Base-by-base conservation (phyloP, 768 basidiomycete genomes). In the Suillus brevipes region DNA sequence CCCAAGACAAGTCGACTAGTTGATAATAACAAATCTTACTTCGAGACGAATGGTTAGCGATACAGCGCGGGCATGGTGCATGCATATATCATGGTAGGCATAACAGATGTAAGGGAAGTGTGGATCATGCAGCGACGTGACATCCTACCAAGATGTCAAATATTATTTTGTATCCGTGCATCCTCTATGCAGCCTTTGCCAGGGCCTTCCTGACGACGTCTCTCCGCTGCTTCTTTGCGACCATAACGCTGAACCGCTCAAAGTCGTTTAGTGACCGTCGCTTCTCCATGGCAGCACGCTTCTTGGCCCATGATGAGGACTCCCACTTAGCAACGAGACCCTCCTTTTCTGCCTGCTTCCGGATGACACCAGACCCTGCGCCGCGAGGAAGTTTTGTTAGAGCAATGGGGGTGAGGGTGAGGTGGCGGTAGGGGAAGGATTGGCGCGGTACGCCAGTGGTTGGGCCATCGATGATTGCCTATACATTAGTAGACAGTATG, bases 381-480 rank as follows among this genome's bases (percentile, higher is more conserved):
- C 78, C 92, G 69, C 95, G 94, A 74, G 96, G 94, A 58, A 99
- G 89, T 66, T 87, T 87, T 67, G 87, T 85, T 70, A 98, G 83
- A 71, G 86, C 82, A 78, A 95, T 83, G 64, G 92, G 90, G 28
- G 95, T 98, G 75, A 99, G 91, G 75, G 89, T 86, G 73, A 98
- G 85, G 81, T 97, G 90, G 77, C 91, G 91, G 89, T 91, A 98
- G 69, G 93, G 87, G 84, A 89, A 92, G 34, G 91, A 75, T 80
- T 97, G 97, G 73, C 97, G 94, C 70, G 97, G 90, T 62, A 99
- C 96, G 67, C 84, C 87, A 65, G 95, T 94, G 42, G 86, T 85
- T 62, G 97, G 96, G 55, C 96, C 96, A 80, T 99, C 97, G 74
- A 99, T 88, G 76, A 99, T 87, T 40, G 96, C 97, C 97, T 99